Evolutionary conservation across 305 asterid genomes (phyloP), one percentile per base, ranked within the genome.

Genomic region (Solanum hybrid): DNA sequence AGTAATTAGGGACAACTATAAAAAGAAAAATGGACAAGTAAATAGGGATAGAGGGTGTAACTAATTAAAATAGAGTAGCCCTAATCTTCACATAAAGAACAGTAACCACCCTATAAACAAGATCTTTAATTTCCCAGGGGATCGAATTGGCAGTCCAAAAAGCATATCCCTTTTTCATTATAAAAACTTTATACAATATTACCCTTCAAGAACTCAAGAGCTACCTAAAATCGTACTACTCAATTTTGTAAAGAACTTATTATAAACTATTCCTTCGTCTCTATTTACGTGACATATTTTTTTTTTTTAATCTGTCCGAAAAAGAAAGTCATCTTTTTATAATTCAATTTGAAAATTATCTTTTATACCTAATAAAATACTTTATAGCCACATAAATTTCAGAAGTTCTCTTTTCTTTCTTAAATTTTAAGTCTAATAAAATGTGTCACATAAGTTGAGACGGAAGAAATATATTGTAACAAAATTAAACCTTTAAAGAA

Each of bases 191-290:
- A 87, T n/a, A 37, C 33, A 57, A 57, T 39, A 67, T n/a, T 24
- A 87, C 89, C 89, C 69, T 87, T 87, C 89, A 36, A 29, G 22
- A 73, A 33, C 84, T 87, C 89, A 87, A 87, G 89, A 33, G 89
- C 40, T 73, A 73, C n/a, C 29, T 39, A 11, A 28, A 28, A 39
- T 11, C 0, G 67, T 87, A 16, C 12, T 61, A 40, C 29, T 87
- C 6, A 26, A 16, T 42, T 69, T 87, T 14, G n/a, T 22, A 71
- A 73, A 37, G 13, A 24, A n/a, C 69, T 37, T 42, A 64, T 34
- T 73, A 67, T 35, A 69, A 71, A 16, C 83, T 42, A 74, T 2
- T 74, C 13, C 12, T 2, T 6, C 5, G 0, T 13, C 8, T 6
- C 4, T 14, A 75, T 75, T 71, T 75, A 31, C 2, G 6, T 7